Conservation (phyloP, 2,329 filamentous ascomycete species). For the Sporothrix brasiliensis region DNA sequence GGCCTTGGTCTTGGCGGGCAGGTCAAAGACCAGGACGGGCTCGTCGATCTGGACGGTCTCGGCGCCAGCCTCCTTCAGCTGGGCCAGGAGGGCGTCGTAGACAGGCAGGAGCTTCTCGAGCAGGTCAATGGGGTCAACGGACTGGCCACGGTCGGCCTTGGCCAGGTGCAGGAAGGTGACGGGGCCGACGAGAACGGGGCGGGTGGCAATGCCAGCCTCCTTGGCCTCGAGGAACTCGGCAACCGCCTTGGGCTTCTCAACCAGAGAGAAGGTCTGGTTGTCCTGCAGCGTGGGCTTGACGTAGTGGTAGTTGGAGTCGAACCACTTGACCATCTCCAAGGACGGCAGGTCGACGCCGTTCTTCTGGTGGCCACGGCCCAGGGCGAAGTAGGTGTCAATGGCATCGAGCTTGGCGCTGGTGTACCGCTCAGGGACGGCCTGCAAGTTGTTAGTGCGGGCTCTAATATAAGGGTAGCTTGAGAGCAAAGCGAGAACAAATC, state of each 20-base stretch:
- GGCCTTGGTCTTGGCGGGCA: constrained; percentile 85
- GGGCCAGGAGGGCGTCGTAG: constrained; percentile 87
- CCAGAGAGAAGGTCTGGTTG: constrained; percentile 93
- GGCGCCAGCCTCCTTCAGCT: constrained; percentile 95
- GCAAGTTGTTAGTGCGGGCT: constrained; percentile 6
- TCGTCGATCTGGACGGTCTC: constrained; percentile 98
- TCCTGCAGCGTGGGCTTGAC: constrained; percentile 98
- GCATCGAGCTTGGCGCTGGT: constrained; percentile 82
- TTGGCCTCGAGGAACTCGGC: constrained; percentile 95
- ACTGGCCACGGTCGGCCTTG: constrained; percentile 96
- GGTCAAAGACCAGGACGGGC: constrained; percentile 93
- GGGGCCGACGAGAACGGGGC: constrained; percentile 91
- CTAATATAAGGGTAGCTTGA: no score
- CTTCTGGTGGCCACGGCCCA: constrained; percentile 99
- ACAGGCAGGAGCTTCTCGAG: constrained; percentile 91
- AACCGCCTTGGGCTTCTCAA: constrained; percentile 87
- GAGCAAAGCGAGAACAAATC: not conserved
- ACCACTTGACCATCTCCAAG: constrained; percentile 99
- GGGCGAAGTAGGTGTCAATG: constrained; percentile 98
- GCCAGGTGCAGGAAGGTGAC: constrained; percentile 97
- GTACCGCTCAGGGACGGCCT: constrained; percentile 93
- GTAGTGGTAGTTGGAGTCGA: constrained; percentile 99
- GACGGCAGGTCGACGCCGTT: constrained; percentile 87
- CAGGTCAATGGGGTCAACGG: constrained; percentile 88
- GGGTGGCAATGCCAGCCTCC: constrained; percentile 89